Evolutionary conservation across 345 rosid species (phyloP), one percentile per base, ranked within the genome.

Genomic region (Linum trigynum): DNA sequence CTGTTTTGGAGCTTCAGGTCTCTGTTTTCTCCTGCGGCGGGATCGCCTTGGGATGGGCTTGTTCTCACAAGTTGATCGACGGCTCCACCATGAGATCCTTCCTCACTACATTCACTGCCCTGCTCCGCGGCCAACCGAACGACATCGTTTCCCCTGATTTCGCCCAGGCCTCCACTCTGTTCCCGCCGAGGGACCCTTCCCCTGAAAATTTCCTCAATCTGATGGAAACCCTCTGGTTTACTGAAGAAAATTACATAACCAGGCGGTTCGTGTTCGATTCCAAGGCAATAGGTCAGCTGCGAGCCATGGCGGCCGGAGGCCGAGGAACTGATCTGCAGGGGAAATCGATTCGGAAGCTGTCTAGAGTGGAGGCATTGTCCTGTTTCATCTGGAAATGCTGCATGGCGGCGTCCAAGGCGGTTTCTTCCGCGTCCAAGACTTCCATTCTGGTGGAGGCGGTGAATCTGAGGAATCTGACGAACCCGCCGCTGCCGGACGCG

Each of bases 361-460:
- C 53, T 3, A 48, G 53, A 48, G 53, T 48, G 53, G 53, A 48
- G 53, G 53, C 61, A 16, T 14, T 1, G 50, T 23, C 11, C n/a
- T 3, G 8, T 45, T 11, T 5, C 61, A 64, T 73, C 17, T 68
- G 69, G 72, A 73, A 68, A 60, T 55, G 16, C 32, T 73, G 50
- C n/a, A 69, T 74, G 66, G 63, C 67, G 5, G 76, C 76, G 0
- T 58, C 69, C 1, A 64, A 32, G 61, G 40, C 57, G 11, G 12
- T 38, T 14, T 32, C 61, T 11, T 57, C 57, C 0, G 8, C 67
- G 2, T 57, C 73, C 2, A 69, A 65, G 9, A 48, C 66, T 5
- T 69, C 62, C 1, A 55, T 69, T 59, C 16, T 74, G 37, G 70
- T 65, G 3, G 63, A 74, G 61, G 69, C 69, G 45, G 66, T 74